Evolutionary conservation across 1,139 yeast genomes (phyloP).

Genomic region (Hanseniaspora sp.): DNA sequence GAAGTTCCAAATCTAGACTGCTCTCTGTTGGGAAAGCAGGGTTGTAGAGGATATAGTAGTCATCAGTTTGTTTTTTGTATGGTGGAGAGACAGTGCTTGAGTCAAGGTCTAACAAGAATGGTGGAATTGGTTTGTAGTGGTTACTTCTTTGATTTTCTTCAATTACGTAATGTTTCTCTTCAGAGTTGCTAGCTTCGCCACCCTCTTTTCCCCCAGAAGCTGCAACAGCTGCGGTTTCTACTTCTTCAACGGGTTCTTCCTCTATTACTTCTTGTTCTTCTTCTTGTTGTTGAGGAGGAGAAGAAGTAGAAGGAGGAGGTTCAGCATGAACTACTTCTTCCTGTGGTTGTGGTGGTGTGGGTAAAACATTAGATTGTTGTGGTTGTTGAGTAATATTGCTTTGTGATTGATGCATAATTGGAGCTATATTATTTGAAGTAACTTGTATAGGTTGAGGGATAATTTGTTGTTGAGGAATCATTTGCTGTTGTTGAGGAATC

Average conservation of each 20-base stretch:
- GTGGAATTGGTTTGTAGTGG: slow-evolving; percentile 70
- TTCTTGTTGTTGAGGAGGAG: slow-evolving; percentile 16
- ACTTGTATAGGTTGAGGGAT: slow-evolving; percentile 18
- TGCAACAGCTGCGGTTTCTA: not conserved
- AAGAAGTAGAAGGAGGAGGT: slow-evolving; percentile 18
- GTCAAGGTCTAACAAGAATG: slow-evolving; percentile 72
- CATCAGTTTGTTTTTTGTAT: slow-evolving; percentile 72
- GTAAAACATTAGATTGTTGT: slow-evolving; percentile 19
- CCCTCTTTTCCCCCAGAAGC: not conserved
- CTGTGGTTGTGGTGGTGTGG: slow-evolving; percentile 22
- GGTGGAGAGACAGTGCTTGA: slow-evolving; percentile 66
- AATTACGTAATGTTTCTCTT: slow-evolving; percentile 30
- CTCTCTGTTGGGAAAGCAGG: slow-evolving; percentile 60
- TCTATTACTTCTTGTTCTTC: not conserved
- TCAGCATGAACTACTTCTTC: slow-evolving; percentile 18
- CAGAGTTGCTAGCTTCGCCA: slow-evolving; percentile 3
- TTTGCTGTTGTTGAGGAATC: slow-evolving; percentile 17
- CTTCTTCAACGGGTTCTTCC: not conserved
- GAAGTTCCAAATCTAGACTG: slow-evolving; percentile 67
- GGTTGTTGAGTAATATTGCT: slow-evolving; percentile 22
- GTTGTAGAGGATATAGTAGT: slow-evolving; percentile 82
- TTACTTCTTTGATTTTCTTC: slow-evolving; percentile 36
- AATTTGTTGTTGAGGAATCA: slow-evolving; percentile 16
- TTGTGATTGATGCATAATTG: slow-evolving; percentile 22
- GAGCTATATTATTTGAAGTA: slow-evolving; percentile 20